These are phyloP conservation scores for Phytophthora melonis DNA, from an alignment of 352 stramenopile species.

Conservation along the genomic window DNA sequence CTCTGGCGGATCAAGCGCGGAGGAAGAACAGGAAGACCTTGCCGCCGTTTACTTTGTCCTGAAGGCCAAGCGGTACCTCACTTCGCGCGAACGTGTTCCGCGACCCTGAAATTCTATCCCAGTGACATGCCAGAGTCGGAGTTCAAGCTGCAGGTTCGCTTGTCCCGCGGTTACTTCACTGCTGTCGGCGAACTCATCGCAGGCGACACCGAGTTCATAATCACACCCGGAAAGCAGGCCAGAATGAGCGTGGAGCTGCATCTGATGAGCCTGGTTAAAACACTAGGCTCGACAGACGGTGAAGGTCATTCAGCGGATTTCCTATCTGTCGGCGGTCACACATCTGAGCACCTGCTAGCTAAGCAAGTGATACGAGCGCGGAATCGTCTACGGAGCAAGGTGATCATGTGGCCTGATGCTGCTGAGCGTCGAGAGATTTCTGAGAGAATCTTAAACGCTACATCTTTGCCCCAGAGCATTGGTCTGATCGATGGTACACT, in stretches of 20 bases:
- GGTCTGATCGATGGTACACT: background rate
- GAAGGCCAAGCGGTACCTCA: background rate
- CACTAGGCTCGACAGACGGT: too few species aligned
- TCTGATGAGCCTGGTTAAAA: too few species aligned
- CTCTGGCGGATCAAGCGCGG: background rate
- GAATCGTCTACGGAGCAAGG: background rate
- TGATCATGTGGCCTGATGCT: background rate
- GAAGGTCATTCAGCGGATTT: too few species aligned
- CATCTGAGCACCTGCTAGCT: too few species aligned
- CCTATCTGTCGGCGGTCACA: too few species aligned
- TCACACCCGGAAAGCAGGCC: too few species aligned
- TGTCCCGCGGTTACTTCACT: background rate
- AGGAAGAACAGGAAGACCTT: background rate
- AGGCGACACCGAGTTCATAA: too few species aligned
- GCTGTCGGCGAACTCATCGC: background rate
- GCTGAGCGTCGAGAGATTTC: background rate
- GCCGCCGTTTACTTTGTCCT: background rate
- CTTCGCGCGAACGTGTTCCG: background rate
- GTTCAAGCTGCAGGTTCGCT: background rate
- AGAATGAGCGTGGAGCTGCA: too few species aligned
- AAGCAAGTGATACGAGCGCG: too few species aligned
- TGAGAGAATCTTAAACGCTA: background rate
- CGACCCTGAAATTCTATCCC: background rate
- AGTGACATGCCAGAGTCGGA: background rate
- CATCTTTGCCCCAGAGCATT: background rate